A percentile compares a stretch with the other conserved stretches of the same genome.
Conservation (phyloP, 345 rosid species). For the Geranium rotundifolium region DNA sequence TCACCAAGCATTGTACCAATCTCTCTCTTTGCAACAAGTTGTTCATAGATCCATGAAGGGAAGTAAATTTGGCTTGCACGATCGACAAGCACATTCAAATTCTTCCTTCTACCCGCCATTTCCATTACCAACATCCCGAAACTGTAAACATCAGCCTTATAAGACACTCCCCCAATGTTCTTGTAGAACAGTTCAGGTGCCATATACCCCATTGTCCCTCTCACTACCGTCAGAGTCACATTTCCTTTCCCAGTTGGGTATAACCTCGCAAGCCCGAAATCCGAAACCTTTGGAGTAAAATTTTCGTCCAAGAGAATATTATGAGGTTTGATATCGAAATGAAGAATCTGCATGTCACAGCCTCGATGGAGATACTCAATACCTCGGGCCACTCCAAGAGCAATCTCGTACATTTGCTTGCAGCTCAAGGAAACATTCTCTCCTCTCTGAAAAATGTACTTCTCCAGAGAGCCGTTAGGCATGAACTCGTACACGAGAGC, state of each 20-base stretch:
- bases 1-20: not conserved
- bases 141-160: too few relatives aligned
- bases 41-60: not conserved
- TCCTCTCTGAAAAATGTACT: too few relatives aligned
- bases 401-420: too few relatives aligned
- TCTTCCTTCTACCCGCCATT: not conserved
- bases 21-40: not conserved
- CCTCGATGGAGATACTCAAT: constrained; percentile 14
- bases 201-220: too few relatives aligned
- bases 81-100: not conserved
- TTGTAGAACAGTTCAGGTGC: too few relatives aligned
- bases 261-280: constrained; percentile 8
- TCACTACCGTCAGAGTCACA: constrained; percentile 3
- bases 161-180: too few relatives aligned
- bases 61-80: constrained; percentile 2
- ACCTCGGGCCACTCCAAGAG: constrained; percentile 12
- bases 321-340: too few relatives aligned
- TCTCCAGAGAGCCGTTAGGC: too few relatives aligned
- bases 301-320: too few relatives aligned
- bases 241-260: not conserved
- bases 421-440: too few relatives aligned
- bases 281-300: constrained; percentile 7
- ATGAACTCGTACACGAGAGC: too few relatives aligned
- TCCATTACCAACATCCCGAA: constrained; percentile 2
- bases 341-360: constrained; percentile 12